phyloP scores from a whole-genome alignment of 1,284 basidiomycete species.

The Papiliotrema fonsecae region DNA sequence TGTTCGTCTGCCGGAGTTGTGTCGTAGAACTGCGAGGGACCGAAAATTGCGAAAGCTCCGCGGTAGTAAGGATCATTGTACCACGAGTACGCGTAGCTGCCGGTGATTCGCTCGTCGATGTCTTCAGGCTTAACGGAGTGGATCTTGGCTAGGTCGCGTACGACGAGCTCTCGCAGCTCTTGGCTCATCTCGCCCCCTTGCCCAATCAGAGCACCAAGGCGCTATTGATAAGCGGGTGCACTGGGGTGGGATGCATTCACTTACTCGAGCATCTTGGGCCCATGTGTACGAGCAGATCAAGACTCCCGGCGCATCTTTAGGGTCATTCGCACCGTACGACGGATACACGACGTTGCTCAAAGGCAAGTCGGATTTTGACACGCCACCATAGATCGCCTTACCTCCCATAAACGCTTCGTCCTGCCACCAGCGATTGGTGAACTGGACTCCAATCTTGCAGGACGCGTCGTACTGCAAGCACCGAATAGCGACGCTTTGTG shows the following conservation, averaged over 20 bases:
- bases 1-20: background rate
- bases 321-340: background rate
- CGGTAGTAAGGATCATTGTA: background rate
- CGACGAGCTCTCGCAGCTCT: background rate
- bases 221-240: background rate
- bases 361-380: background rate
- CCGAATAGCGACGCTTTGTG: background rate
- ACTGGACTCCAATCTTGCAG: background rate
- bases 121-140: background rate
- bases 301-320: background rate
- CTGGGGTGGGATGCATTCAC: background rate
- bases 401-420: background rate
- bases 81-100: background rate
- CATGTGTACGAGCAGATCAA: background rate
- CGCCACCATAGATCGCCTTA: background rate
- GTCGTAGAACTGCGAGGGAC: background rate
- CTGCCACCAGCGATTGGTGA: background rate
- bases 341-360: background rate
- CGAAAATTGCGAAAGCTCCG: background rate
- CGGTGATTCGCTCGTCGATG: background rate
- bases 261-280: background rate
- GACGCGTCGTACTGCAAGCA: background rate
- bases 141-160: background rate
- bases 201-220: background rate
- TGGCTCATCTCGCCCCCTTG: background rate